Base-by-base conservation (phyloP, 257 asterid genomes). In the Fraxinus quadrangulata region DNA sequence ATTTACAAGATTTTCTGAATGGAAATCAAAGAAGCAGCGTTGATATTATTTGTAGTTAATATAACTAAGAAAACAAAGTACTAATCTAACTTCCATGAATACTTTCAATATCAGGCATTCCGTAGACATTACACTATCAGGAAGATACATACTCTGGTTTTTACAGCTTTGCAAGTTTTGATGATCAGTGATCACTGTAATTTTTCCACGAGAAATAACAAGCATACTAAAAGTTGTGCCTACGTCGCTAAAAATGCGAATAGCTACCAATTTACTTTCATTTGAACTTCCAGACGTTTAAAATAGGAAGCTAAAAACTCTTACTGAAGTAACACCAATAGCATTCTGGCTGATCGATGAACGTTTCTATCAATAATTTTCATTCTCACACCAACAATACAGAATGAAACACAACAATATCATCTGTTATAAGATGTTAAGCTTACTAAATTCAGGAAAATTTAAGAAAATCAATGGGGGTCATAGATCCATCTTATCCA, bases 401-500 rank as follows among this genome's bases (percentile, higher is more conserved):
- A 49, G 21, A 14, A 5, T 49, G 19, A 49, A 49, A 49, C n/a
- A 49, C n/a, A 49, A 17, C 7, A 49, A 16, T 49, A 49, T 49
- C 19, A 49, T 16, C 19, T 49, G 21, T 49, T 12, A 16, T 49
- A 14, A 13, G n/a, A 49, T 17, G n/a, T 17, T 51, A 49, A 49
- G 21, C 61, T 17, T 23, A 49, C 23, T 3, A 49, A 6, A 49
- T 74, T 59, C 21, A 39, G 49, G 34, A 28, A 61, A 73, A 56
- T 47, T 39, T 47, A 66, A 26, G 68, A 80, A 36, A 72, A 79
- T 49, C 31, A 17, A 26, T n/a, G 37, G 61, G 13, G 75, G 19
- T 2, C 49, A 61, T 14, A 82, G 84, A 84, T 79, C 84, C 80
- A 67, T 37, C 83, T 45, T 1, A 76, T 40, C 78, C 42, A 59